Conservation (phyloP, 495 filamentous ascomycete species). For the Cercophora newfieldiana region DNA sequence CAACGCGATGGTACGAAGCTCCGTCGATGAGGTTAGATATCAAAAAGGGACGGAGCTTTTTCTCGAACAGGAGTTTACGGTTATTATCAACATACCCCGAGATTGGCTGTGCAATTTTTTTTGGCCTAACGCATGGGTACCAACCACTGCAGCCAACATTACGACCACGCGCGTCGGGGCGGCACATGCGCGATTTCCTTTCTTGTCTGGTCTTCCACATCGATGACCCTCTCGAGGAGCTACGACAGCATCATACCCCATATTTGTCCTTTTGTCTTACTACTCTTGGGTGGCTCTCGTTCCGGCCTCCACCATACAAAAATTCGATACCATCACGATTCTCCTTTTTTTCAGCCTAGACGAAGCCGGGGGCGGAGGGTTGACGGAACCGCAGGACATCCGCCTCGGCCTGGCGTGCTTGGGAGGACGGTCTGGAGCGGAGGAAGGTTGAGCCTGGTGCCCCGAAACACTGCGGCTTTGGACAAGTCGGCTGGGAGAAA, state of each 20-base stretch:
- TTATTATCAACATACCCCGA: constrained; percentile 10
- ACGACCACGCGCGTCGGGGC: constrained; percentile 6
- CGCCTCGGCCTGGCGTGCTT: background rate
- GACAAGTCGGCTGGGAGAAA: constrained; percentile 11
- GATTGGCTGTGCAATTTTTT: constrained; percentile 7
- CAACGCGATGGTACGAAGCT: constrained; percentile 37
- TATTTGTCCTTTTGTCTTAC: constrained; percentile 12
- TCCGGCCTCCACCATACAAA: constrained; percentile 7
- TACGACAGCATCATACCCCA: constrained; percentile 26
- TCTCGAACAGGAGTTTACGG: constrained; percentile 1
- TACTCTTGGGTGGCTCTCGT: background rate
- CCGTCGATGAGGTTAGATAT: constrained; percentile 22
- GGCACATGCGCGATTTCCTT: constrained; percentile 1
- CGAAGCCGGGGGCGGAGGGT: background rate
- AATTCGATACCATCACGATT: constrained; percentile 19
- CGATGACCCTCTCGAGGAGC: background rate
- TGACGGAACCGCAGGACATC: background rate
- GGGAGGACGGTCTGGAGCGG: background rate
- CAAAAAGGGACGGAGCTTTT: background rate
- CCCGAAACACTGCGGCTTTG: constrained; percentile 1
- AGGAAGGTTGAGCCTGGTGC: background rate
- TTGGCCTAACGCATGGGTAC: background rate
- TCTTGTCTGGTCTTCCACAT: constrained; percentile 7
- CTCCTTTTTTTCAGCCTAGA: background rate
- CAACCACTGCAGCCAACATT: background rate